These are phyloP conservation scores for Leishmania gerbilli DNA, from an alignment of 208 protist genomes.

Conservation along the genomic window DNA sequence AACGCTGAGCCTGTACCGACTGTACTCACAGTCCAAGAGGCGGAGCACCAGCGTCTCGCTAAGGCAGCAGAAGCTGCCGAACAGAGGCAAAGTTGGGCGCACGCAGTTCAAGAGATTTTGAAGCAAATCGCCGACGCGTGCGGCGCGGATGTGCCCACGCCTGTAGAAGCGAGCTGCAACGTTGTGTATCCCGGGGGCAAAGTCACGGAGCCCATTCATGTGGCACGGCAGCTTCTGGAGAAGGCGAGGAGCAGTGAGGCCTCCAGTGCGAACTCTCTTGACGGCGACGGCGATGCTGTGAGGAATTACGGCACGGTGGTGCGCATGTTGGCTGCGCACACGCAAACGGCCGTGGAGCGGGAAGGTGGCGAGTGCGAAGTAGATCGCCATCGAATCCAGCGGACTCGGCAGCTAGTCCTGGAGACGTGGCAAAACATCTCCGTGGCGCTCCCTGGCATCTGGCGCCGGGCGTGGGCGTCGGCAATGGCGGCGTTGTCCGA, in stretches of 20 bases:
- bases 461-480: slow-evolving; percentile 9
- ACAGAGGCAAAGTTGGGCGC: background rate
- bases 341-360: background rate
- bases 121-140: background rate
- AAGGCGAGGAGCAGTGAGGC: background rate
- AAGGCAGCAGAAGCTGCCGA: background rate
- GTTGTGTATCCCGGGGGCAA: background rate
- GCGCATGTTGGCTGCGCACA: background rate
- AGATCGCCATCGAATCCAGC: background rate
- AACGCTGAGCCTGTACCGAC: background rate
- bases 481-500: background rate
- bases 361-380: background rate
- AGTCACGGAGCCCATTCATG: background rate
- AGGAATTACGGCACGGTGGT: background rate
- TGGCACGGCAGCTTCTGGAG: background rate
- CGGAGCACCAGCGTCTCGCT: background rate
- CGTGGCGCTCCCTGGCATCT: background rate
- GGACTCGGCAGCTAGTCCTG: background rate
- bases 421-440: slow-evolving; percentile 7
- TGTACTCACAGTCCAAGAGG: background rate
- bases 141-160: background rate
- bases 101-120: background rate
- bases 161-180: background rate
- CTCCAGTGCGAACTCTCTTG: background rate
- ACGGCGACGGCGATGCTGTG: background rate